Evolutionary conservation across 208 protist genomes (phyloP).

Genomic region (Acanthamoeba divionensis): DNA sequence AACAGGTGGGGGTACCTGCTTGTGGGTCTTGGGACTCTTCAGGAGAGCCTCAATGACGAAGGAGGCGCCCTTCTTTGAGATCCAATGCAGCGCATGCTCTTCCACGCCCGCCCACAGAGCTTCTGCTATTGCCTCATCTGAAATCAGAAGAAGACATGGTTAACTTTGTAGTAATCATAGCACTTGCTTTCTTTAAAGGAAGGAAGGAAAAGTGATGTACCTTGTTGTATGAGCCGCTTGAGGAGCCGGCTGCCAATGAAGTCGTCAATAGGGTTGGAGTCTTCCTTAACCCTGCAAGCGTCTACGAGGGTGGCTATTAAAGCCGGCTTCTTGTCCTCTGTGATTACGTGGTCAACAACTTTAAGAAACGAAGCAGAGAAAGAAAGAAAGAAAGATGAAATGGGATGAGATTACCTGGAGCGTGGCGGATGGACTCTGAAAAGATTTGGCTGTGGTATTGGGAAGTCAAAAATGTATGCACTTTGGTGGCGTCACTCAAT

Average conservation of each 20-base stretch:
- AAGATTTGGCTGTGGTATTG: neutral
- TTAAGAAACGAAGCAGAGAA: neutral
- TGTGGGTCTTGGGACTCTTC: too few species aligned
- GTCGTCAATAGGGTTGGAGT: neutral
- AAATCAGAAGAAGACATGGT: neutral
- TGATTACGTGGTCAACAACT: neutral
- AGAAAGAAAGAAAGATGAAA: neutral
- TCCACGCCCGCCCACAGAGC: neutral
- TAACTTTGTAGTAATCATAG: neutral
- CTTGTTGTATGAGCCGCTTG: neutral
- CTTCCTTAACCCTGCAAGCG: neutral
- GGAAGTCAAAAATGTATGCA: neutral
- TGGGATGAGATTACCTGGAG: neutral
- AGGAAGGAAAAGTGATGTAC: too few species aligned
- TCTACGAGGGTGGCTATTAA: neutral
- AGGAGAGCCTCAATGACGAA: too few species aligned
- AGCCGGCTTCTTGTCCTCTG: neutral
- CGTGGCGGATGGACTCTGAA: neutral
- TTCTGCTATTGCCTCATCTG: neutral
- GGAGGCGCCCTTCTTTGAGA: too few species aligned
- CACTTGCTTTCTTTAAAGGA: too few species aligned
- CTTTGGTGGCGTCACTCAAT: neutral
- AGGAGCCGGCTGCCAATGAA: neutral
- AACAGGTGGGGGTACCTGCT: too few species aligned
- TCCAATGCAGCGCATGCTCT: neutral